A percentile compares a stretch with the other conserved stretches of the same genome.
Evolutionary conservation across 148 eudicot genomes (phyloP).

Genomic region (Spergularia bocconei): DNA sequence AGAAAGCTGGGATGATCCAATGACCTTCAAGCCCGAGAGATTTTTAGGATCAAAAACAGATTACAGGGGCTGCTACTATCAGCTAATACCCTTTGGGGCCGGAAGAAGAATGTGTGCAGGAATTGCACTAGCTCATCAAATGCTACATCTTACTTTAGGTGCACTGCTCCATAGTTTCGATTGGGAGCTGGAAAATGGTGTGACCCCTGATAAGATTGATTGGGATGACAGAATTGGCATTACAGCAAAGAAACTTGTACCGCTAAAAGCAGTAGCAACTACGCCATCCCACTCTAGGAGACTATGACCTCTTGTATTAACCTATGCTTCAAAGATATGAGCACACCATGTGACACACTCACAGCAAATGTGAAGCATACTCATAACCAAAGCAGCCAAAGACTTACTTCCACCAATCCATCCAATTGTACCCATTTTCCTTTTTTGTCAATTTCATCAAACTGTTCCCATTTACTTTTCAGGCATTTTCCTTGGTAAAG

Average conservation of each 20-base stretch:
- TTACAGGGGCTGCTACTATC: conserved; percentile 22
- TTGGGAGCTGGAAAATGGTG: conserved; percentile 19
- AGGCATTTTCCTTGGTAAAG: too few species aligned
- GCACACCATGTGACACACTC: too few species aligned
- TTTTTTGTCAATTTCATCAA: too few species aligned
- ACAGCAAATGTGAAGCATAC: too few species aligned
- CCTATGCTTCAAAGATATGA: too few species aligned
- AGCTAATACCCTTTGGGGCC: conserved; percentile 24
- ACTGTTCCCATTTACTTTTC: too few species aligned
- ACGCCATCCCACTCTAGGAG: neutral
- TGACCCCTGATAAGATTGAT: conserved; percentile 20
- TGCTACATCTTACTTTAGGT: conserved; percentile 23
- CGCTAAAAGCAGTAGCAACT: conserved; percentile 16
- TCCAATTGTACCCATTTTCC: too few species aligned
- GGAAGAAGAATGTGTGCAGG: conserved; percentile 32
- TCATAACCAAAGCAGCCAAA: neutral
- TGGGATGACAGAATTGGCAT: conserved; percentile 20
- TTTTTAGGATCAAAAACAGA: conserved; percentile 17
- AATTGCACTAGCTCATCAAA: conserved; percentile 23
- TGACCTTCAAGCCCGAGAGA: conserved; percentile 23
- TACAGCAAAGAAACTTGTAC: conserved; percentile 24
- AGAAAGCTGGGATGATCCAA: conserved; percentile 24
- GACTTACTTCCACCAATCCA: neutral
- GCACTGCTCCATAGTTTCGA: conserved; percentile 27
- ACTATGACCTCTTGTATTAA: too few species aligned